Evolutionary conservation across 1,284 basidiomycete genomes (phyloP), one percentile per base, ranked within the genome.

Genomic region (Cutaneotrichosporon sp.): DNA sequence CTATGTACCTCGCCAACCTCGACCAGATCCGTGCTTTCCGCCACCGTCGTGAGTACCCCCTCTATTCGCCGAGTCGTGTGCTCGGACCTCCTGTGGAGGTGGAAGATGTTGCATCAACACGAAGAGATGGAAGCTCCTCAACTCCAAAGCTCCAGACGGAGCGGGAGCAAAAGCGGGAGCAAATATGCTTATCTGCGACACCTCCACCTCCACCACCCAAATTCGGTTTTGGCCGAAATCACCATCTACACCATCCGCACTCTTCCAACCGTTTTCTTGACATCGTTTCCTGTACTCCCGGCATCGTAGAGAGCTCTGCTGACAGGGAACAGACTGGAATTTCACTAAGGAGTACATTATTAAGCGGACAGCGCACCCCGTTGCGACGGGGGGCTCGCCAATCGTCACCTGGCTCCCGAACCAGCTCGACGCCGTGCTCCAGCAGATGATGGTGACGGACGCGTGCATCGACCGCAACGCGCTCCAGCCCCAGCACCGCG

Each of bases 21-120:
- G 64, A 66, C 64, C 64, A 66, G 64, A 66, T 66, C 43, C 64
- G 64, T 31, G 60, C 61, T 49, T 66, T 66, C 60, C 58, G 64
- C 18, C 61, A 66, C 64, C 58, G 64, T 34, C 64, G 59, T 64
- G 56, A 60, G 62, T 64, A n/a, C 24, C n/a, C 5, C 29, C 24
- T 36, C 34, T 58, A 31, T 18, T 24, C 10, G 4, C 22, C 43
- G 11, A 16, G 34, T 36, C 34, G 34, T 33, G 6, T 33, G 31
- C 31, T 11, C 31, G 7, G 7, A 33, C 31, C 31, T 33, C 31
- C 7, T 33, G 7, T 11, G 31, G 31, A n/a, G n/a, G n/a, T n/a
- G n/a, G n/a, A n/a, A n/a, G n/a, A n/a, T n/a, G n/a, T n/a, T n/a
- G n/a, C n/a, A n/a, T n/a, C n/a, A n/a, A n/a, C n/a, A n/a, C n/a